These are phyloP conservation scores for Chytriomyces sp. DNA, from an alignment of 192 early-diverging fungal species.

Conservation along the genomic window DNA sequence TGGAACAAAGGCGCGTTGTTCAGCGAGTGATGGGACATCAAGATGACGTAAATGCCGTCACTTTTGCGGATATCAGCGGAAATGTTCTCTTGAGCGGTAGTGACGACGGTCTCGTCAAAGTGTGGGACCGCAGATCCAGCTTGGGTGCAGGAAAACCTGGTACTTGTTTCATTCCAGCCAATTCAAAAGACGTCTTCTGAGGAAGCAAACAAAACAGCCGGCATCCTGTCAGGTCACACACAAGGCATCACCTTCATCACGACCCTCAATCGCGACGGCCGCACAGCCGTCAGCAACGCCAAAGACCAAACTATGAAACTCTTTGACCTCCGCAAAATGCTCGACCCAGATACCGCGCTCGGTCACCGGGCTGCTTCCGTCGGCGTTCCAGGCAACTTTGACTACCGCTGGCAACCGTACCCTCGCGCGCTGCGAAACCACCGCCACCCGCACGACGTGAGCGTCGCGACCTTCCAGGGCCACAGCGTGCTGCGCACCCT, in stretches of 20 bases:
- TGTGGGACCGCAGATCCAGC: conserved; percentile 61
- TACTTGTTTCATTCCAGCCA: neutral
- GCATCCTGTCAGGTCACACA: conserved; percentile 68
- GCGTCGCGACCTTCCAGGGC: conserved; percentile 63
- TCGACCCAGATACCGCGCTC: neutral
- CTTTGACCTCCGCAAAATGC: conserved; percentile 61
- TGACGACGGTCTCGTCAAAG: conserved; percentile 59
- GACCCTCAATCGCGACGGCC: conserved; percentile 61
- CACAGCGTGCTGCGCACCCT: conserved; percentile 64
- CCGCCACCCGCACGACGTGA: conserved; percentile 54
- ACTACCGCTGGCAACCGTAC: conserved; percentile 40
- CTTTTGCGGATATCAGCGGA: conserved; percentile 26
- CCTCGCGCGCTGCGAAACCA: conserved; percentile 33
- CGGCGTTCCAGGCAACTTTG: neutral
- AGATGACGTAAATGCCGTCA: conserved; percentile 54
- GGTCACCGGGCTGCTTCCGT: neutral
- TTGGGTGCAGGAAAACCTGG: conserved; percentile 3
- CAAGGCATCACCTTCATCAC: conserved; percentile 73
- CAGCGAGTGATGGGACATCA: conserved; percentile 47
- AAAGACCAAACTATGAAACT: conserved; percentile 73
- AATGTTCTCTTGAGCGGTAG: conserved; percentile 65
- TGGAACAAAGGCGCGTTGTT: conserved; percentile 52
- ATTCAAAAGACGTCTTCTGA: neutral
- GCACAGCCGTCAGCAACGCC: conserved; percentile 65
- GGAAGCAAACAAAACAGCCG: conserved; percentile 44